Evolutionary conservation across 2,329 filamentous ascomycete species (phyloP).

Genomic region (Trichoderma breve): DNA sequence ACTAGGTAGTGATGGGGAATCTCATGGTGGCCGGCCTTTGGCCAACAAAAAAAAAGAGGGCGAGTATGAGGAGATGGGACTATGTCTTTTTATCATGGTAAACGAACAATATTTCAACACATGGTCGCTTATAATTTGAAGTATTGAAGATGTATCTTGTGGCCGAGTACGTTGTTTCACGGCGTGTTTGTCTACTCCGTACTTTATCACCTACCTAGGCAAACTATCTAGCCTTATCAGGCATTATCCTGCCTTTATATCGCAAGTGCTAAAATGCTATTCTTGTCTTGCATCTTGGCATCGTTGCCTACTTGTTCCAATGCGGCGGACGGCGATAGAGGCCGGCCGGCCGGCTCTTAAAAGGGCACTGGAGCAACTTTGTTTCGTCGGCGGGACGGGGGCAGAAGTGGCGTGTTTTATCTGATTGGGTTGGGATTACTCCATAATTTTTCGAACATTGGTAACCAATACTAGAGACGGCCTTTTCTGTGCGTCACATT

Average conservation of each 20-base stretch:
- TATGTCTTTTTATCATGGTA: conserved; percentile 10
- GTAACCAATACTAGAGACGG: not conserved
- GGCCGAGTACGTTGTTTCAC: not conserved
- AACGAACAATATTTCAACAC: conserved; percentile 8
- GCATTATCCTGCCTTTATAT: not conserved
- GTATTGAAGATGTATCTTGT: not conserved
- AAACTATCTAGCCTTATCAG: not conserved
- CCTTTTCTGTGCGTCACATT: not conserved
- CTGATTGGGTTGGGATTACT: not conserved
- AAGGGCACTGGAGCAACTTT: not conserved
- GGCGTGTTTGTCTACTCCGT: not conserved
- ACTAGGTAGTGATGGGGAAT: not conserved
- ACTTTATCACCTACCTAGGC: not conserved
- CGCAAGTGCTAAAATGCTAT: not conserved
- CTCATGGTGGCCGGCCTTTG: not conserved
- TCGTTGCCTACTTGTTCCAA: not conserved
- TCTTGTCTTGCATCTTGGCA: not conserved
- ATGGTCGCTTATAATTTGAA: not conserved
- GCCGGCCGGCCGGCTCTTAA: not conserved
- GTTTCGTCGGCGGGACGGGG: not conserved
- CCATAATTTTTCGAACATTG: not conserved
- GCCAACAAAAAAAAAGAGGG: not conserved
- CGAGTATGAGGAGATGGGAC: conserved; percentile 6
- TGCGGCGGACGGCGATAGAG: not conserved
- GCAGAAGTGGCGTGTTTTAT: not conserved